phyloP scores from a whole-genome alignment of 2,329 filamentous ascomycete genomes.

The Neoascochyta sp. region DNA sequence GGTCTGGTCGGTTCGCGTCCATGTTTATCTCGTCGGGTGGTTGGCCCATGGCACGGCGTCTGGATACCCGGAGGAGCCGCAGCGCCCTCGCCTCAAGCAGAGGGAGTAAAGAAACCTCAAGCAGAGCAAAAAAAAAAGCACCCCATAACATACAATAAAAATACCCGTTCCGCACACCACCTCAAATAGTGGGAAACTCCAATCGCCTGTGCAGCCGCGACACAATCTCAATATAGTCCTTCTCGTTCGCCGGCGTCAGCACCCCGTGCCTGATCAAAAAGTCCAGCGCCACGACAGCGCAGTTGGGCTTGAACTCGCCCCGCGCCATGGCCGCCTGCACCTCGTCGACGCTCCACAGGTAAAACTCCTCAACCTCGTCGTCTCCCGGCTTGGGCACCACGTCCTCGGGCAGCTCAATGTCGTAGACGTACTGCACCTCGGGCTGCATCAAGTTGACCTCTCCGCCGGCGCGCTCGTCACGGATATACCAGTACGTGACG shows the following conservation, averaged over 20 bases:
- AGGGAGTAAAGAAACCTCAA: too few species aligned
- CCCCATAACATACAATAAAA: conserved; percentile 10
- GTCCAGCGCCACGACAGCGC: conserved; percentile 76
- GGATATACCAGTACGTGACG: conserved; percentile 81
- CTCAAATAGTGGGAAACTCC: conserved; percentile 62
- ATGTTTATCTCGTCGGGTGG: too few species aligned
- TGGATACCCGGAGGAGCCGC: conserved; percentile 32
- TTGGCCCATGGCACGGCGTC: conserved; percentile 27
- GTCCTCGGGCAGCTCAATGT: conserved; percentile 69
- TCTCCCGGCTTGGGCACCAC: conserved; percentile 74
- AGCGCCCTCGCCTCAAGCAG: too few species aligned
- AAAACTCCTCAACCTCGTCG: conserved; percentile 83
- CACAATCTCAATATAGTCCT: conserved; percentile 71
- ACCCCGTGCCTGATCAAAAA: conserved; percentile 87
- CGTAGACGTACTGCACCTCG: conserved; percentile 88
- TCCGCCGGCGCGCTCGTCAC: conserved; percentile 71
- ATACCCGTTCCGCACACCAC: conserved; percentile 6
- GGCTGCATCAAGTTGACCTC: conserved; percentile 82
- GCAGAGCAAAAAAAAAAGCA: conserved; percentile 11
- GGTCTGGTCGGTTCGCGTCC: conserved; percentile 27
- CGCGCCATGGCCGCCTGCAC: conserved; percentile 64
- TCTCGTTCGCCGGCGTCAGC: conserved; percentile 73
- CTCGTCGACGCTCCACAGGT: conserved; percentile 72
- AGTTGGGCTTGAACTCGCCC: conserved; percentile 91
- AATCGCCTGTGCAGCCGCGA: conserved; percentile 71